Percentiles rank a stretch among this genome's conserved stretches.
These are phyloP conservation scores for Akanthomyces dipterigenus DNA, from an alignment of 2,329 filamentous ascomycete species.

Conservation along the genomic window DNA sequence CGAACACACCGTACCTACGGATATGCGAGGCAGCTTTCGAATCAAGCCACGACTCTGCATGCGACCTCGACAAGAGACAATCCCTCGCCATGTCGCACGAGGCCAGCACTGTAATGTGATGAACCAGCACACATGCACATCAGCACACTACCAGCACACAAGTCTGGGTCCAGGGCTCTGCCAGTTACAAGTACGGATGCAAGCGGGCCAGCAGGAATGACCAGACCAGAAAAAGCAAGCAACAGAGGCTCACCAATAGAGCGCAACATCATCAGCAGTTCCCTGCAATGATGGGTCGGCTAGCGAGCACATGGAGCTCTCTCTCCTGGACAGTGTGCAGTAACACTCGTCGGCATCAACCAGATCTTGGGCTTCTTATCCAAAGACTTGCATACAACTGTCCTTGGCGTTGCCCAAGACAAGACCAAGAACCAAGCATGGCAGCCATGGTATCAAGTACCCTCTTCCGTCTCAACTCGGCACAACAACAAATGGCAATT, in stretches of 20 bases:
- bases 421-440: too few relatives aligned
- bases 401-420: neutral
- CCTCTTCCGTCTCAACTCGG: neutral
- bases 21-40: neutral
- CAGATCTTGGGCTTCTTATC: neutral
- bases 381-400: neutral
- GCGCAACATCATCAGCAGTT: neutral
- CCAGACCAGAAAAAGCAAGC: neutral
- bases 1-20: too few relatives aligned
- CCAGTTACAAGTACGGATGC: neutral
- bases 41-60: neutral
- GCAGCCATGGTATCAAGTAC: too few relatives aligned
- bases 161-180: neutral
- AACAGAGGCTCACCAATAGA: neutral
- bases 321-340: neutral
- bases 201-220: too few relatives aligned
- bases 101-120: neutral
- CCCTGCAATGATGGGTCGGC: neutral
- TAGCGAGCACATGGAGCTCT: neutral
- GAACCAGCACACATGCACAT: neutral
- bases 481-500: neutral
- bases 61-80: too few relatives aligned
- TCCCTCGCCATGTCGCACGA: neutral
- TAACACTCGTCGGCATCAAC: neutral
- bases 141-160: neutral